Evolutionary conservation across 495 filamentous ascomycete species (phyloP), one percentile per base, ranked within the genome.

Genomic region (Trichoderma erinaceum): DNA sequence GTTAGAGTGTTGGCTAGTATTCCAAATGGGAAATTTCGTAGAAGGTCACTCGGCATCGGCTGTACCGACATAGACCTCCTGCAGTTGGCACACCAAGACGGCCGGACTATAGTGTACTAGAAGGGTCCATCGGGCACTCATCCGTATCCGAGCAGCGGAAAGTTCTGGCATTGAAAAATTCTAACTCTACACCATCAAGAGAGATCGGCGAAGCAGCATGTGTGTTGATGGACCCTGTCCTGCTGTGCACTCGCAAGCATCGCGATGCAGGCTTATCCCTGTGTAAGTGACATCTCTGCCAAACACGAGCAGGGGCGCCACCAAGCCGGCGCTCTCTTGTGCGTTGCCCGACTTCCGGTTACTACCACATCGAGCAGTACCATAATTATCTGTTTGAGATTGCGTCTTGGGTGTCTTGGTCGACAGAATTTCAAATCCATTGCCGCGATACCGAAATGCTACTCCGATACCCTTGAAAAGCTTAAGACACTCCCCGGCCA

Each of bases 401-500:
- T 38, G 35, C 7, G 12, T 23, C 56, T 13, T 25, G 8, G n/a
- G 21, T 11, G 48, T 61, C 23, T 29, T 4, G 13, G 25, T 21
- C 2, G 3, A 61, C 12, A 13, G 56, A 61, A 29, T 27, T 29
- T 61, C 56, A 61, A 61, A 61, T 32, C 25, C 25, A 16, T 10
- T 32, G 25, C 56, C 56, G 16, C 25, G 56, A 61, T 29, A 61
- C 27, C 56, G 25, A 52, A 18, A 52, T 18, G 48, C 48, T 18
- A n/a, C 48, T 32, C 56, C 56, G 56, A 61, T 32, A 61, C 56
- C 56, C 56, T 61, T 61, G 56, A 61, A 61, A 61, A 32, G 56
- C 25, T 61, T 16, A 61, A 61, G 44, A 58, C 5, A 58, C 50
- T 12, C 11, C 23, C 21, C 21, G n/a, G 21, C 50, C n/a, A 13